phyloP scores from a whole-genome alignment of 1,139 yeast species.

The Hemisphaericaspora xylofermentans region DNA sequence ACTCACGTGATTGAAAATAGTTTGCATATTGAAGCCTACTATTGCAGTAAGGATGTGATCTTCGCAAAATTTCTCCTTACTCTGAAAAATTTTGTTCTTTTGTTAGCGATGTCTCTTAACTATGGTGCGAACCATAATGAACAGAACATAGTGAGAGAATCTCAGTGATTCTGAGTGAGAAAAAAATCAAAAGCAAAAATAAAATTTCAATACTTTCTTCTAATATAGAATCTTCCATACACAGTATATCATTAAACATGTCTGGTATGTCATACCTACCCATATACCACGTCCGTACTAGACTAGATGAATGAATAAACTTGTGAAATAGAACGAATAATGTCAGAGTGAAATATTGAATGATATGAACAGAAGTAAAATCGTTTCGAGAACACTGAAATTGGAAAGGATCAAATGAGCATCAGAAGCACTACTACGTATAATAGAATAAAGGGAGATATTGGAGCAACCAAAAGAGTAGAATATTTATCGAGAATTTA shows the following conservation, averaged over 20 bases:
- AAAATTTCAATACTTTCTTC: constrained; percentile 10
- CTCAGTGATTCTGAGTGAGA: not conserved
- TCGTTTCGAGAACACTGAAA: too few relatives aligned
- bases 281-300: not conserved
- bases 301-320: not conserved
- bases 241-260: constrained; percentile 20
- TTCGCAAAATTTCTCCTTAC: too few relatives aligned
- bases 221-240: constrained; percentile 4
- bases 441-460: too few relatives aligned
- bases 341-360: not conserved
- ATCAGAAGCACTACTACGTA: too few relatives aligned
- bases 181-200: constrained; percentile 15
- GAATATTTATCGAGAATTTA: too few relatives aligned
- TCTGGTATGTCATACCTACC: constrained; percentile 28
- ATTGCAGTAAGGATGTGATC: constrained; percentile 6
- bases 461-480: too few relatives aligned
- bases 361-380: too few relatives aligned
- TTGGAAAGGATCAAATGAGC: too few relatives aligned
- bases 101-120: not conserved
- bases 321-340: not conserved
- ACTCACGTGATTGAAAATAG: constrained; percentile 6
- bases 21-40: not conserved
- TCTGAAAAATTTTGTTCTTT: not conserved
- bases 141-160: not conserved
- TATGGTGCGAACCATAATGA: not conserved